Base-by-base conservation (phyloP, 83 land plant genomes). In the Thuja plicata region DNA sequence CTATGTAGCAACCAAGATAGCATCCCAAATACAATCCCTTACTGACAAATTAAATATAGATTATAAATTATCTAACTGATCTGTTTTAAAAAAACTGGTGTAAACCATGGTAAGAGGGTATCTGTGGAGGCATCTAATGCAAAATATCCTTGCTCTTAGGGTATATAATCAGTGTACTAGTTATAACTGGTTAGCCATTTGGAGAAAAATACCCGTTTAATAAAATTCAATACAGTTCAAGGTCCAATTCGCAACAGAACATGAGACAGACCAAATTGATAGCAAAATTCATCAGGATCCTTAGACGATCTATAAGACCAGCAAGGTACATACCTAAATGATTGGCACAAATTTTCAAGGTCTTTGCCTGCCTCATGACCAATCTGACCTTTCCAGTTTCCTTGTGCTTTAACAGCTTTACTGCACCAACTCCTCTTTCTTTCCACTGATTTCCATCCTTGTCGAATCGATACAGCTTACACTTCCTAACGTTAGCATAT, bases 331-430 rank as follows among this genome's bases (percentile, higher is more conserved):
- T 3, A 97, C 98, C 92, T 54, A 92, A 86, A 93, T 96, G 99
- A 41, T 97, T 96, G 41, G 97, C 98, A 80, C 99, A 97, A 88
- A 97, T 97, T 97, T 97, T 97, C 43, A 96, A 94, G 16, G 98
- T 96, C 91, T 95, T 97, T 77, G 89, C 79, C 88, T 97, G 98
- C 24, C 98, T 91, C 99, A 97, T 97, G 15, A 97, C 92, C 54
- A 97, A 90, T 45, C 98, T 89, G 45, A 95, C 94, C 88, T 96
- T 97, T 24, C 90, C 89, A 50, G 95, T 91, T 54, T 87, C 91
- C 91, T 95, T 96, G 87, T 97, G 98, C 91, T 96, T 95, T 83
- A 97, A 86, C 21, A 97, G 88, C 91, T 96, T 96, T 78, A 94
- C 96, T 38, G 88, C 89, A 19, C 99, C 99, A 87, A 89, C 95